Percentiles rank a stretch among this genome's conserved stretches.
Evolutionary conservation across 768 basidiomycete species (phyloP).

Genomic region (Termitomyces sp.): DNA sequence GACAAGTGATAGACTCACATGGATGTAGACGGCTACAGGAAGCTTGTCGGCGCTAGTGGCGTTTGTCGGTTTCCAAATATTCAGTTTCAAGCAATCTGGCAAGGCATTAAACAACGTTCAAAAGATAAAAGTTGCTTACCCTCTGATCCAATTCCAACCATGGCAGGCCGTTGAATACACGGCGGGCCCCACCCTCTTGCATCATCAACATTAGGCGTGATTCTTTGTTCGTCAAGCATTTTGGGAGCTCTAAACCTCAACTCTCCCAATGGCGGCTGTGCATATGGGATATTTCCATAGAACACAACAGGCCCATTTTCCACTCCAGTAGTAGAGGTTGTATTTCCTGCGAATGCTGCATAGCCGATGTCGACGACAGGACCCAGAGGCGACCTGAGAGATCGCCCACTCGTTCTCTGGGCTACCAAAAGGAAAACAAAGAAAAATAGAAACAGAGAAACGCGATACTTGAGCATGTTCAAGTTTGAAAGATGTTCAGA

Average conservation of each 20-base stretch:
- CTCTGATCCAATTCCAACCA: constrained; percentile 40
- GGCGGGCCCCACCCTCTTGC: constrained; percentile 40
- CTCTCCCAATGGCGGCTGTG: constrained; percentile 34
- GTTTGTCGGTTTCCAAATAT: constrained; percentile 38
- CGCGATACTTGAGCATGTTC: neutral
- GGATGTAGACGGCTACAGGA: constrained; percentile 38
- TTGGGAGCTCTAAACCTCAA: constrained; percentile 34
- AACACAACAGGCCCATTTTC: constrained; percentile 32
- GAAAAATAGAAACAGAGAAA: neutral
- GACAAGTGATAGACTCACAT: constrained; percentile 21
- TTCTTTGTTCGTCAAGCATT: constrained; percentile 26
- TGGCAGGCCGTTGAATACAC: constrained; percentile 42
- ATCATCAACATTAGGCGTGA: constrained; percentile 26
- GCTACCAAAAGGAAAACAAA: neutral
- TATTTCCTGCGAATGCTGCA: constrained; percentile 35
- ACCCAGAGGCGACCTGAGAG: constrained; percentile 16
- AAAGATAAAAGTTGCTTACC: constrained; percentile 18
- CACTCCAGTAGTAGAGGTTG: constrained; percentile 31
- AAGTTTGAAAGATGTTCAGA: neutral
- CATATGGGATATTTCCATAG: constrained; percentile 38
- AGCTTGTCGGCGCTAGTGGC: constrained; percentile 28
- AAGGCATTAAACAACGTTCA: neutral
- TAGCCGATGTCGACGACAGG: constrained; percentile 39
- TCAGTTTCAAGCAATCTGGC: constrained; percentile 35
- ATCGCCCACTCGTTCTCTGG: neutral